Evolutionary conservation across 2,329 filamentous ascomycete genomes (phyloP), one percentile per base, ranked within the genome.

Genomic region (Ophiostoma ips): DNA sequence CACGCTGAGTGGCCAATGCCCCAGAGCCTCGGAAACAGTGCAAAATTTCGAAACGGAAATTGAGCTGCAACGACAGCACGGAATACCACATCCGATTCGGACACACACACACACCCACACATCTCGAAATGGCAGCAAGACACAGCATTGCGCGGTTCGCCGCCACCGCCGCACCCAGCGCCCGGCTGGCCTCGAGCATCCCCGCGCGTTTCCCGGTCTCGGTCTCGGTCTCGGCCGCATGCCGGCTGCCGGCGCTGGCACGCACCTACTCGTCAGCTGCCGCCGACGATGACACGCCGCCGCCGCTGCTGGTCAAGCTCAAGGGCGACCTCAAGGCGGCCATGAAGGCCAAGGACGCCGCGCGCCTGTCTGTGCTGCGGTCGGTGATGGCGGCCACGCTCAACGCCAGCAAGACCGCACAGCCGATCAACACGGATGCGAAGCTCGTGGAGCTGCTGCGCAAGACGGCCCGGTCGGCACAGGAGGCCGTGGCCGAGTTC

Each of bases 381-480:
- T 64, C 72, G 37, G 68, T 89, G 54, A 73, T 89, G 55, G 72
- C 83, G 31, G 76, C 83, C 55, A 79, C 83, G 54, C 79, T 81
- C 58, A 89, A 88, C 64, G 80, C 83, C 33, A 82, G 79, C 62
- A 89, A 89, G 66, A 87, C 83, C 13, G 61, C 72, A 36, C 70
- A 68, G 36, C 84, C 85, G n/a, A 77, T 89, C 60, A 70, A 68
- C 50, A 84, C 78, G 19, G 84, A 90, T 63, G 72, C 75, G 55
- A 77, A 84, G 59, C 71, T 90, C 50, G 75, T 87, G 28, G 68
- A 71, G 8, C 69, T 89, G 46, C 72, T 92, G 50, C 74, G 77
- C 55, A 83, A 81, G 65, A 75, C 79, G 48, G 73, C 76, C 19
- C 72, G 74, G 40, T 68, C 73, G 2, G 71, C 73, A 4, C 67